Evolutionary conservation across 495 filamentous ascomycete genomes (phyloP).

Genomic region (Penicillium macrosclerotiorum): DNA sequence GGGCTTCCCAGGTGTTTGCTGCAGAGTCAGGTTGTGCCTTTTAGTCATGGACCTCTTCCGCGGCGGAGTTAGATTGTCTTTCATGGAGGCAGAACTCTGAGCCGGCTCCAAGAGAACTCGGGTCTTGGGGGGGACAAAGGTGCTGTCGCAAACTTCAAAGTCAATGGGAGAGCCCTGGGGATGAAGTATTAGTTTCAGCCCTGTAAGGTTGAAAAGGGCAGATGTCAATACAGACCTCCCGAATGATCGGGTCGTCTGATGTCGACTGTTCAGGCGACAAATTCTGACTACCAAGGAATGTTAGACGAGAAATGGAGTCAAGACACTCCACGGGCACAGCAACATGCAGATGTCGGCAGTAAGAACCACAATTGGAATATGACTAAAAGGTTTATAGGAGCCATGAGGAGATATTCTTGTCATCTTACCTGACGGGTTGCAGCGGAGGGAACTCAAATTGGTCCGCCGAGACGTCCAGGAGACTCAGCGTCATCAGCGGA

Average conservation of each 20-base stretch:
- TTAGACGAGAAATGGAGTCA: too few species aligned
- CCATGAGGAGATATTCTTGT: background rate
- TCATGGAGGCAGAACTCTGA: too few species aligned
- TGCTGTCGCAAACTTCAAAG: background rate
- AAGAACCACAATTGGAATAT: too few species aligned
- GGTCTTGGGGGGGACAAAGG: too few species aligned
- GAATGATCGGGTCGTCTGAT: background rate
- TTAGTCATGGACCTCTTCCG: too few species aligned
- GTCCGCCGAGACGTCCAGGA: background rate
- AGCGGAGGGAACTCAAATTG: background rate
- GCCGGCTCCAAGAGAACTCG: too few species aligned
- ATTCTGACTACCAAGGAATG: background rate
- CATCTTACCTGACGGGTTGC: background rate
- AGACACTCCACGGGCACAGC: too few species aligned
- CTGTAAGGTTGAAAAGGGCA: too few species aligned
- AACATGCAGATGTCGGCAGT: background rate
- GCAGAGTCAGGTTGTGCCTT: background rate
- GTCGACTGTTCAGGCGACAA: background rate
- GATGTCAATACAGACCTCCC: background rate
- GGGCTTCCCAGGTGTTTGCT: background rate
- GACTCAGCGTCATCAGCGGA: background rate
- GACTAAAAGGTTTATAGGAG: too few species aligned
- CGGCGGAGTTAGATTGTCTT: too few species aligned
- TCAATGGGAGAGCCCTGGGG: conserved; percentile 1
- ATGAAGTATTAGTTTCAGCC: background rate